Evolutionary conservation across 1,139 yeast genomes (phyloP).

Genomic region (Hyphopichia khmerensis): DNA sequence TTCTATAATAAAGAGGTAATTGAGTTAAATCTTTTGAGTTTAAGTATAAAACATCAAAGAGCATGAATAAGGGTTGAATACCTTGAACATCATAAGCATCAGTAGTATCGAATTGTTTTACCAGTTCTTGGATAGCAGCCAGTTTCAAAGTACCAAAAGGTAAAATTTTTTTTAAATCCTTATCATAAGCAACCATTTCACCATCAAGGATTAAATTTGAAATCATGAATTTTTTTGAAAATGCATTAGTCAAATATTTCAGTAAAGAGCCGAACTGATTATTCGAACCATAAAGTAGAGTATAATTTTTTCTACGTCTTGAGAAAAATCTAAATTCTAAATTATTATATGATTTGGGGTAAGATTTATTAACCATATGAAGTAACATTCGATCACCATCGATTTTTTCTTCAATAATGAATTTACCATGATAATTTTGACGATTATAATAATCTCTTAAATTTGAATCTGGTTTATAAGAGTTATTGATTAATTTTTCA

Average conservation of each 20-base stretch:
- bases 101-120: slow-evolving; percentile 38
- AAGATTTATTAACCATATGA: slow-evolving; percentile 41
- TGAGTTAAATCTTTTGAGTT: slow-evolving; percentile 64
- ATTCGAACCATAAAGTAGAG: slow-evolving; percentile 69
- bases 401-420: slow-evolving; percentile 83
- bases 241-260: slow-evolving; percentile 46
- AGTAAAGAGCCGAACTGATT: slow-evolving; percentile 62
- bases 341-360: slow-evolving; percentile 24
- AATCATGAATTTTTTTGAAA: slow-evolving; percentile 32
- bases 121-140: slow-evolving; percentile 59
- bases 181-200: slow-evolving; percentile 90
- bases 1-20: slow-evolving; percentile 56
- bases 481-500: slow-evolving; percentile 26
- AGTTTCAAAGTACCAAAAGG: slow-evolving; percentile 82
- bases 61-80: slow-evolving; percentile 61
- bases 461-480: slow-evolving; percentile 8
- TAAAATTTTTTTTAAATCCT: slow-evolving; percentile 51
- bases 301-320: slow-evolving; percentile 71
- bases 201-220: slow-evolving; percentile 74
- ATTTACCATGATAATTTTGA: slow-evolving; percentile 30
- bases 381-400: slow-evolving; percentile 89
- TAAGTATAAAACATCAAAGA: slow-evolving; percentile 69
- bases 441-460: neutral
- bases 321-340: slow-evolving; percentile 57
- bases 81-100: slow-evolving; percentile 38